Percentiles rank a stretch among this genome's conserved stretches.
These are phyloP conservation scores for Podospora pseudopauciseta DNA, from an alignment of 495 filamentous ascomycete genomes.

Conservation along the genomic window DNA sequence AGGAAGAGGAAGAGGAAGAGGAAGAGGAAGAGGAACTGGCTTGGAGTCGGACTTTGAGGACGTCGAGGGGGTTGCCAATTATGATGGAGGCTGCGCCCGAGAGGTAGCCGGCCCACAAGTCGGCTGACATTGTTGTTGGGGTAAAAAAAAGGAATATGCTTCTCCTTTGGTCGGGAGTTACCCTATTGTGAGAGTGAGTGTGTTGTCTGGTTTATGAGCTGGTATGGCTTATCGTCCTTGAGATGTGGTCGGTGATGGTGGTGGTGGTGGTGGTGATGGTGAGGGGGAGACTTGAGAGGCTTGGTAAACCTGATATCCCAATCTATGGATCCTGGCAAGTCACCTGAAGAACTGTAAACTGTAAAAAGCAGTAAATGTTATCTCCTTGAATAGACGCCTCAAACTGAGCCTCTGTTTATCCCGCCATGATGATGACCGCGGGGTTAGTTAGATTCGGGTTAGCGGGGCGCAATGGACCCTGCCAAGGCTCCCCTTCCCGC, in stretches of 20 bases:
- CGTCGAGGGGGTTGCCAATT: conserved; percentile 82
- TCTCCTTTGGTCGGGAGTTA: too few species aligned
- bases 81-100: conserved; percentile 78
- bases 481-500: conserved; percentile 92
- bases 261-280: neutral
- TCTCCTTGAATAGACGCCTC: conserved; percentile 35
- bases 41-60: conserved; percentile 81
- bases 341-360: neutral
- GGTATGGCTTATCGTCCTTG: neutral
- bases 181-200: too few species aligned
- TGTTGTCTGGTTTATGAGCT: neutral
- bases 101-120: conserved; percentile 85
- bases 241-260: neutral
- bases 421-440: neutral
- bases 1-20: conserved; percentile 17
- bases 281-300: neutral
- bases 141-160: neutral
- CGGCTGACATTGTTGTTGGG: conserved; percentile 59
- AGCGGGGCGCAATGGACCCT: conserved; percentile 42
- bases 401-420: conserved; percentile 44
- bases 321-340: too few species aligned
- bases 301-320: too few species aligned
- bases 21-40: conserved; percentile 36
- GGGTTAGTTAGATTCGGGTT: neutral
- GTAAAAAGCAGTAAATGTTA: neutral